Evolutionary conservation across 257 asterid species (phyloP).

Genomic region (Leonotis leonurus): DNA sequence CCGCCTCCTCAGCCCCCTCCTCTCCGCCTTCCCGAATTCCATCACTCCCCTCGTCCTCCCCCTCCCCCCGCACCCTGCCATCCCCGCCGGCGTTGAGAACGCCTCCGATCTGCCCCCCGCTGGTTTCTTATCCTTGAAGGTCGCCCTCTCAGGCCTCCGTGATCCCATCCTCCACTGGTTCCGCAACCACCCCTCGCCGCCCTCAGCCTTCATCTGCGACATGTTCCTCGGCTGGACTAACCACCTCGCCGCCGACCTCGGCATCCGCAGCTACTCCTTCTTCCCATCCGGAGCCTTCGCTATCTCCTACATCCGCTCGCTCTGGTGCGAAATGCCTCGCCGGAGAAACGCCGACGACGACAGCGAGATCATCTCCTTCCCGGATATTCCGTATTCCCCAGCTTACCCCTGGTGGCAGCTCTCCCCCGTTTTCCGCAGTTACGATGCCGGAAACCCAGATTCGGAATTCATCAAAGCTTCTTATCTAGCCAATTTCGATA

Average conservation of each 20-base stretch:
- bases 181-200: slow-evolving; percentile 56
- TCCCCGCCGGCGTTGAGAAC: slow-evolving; percentile 72
- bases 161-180: slow-evolving; percentile 51
- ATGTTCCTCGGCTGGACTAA: slow-evolving; percentile 67
- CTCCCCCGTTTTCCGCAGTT: slow-evolving; percentile 48
- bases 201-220: slow-evolving; percentile 58
- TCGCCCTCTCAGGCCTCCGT: slow-evolving; percentile 31
- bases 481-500: slow-evolving; percentile 21
- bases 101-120: slow-evolving; percentile 50
- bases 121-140: slow-evolving; percentile 44
- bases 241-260: slow-evolving; percentile 37
- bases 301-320: slow-evolving; percentile 22
- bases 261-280: slow-evolving; percentile 52
- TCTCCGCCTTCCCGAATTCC: slow-evolving; percentile 38
- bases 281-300: slow-evolving; percentile 66
- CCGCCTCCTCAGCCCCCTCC: slow-evolving; percentile 38
- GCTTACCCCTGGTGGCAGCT: slow-evolving; percentile 74
- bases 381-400: slow-evolving; percentile 44
- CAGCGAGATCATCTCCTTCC: slow-evolving; percentile 24
- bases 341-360: slow-evolving; percentile 16
- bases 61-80: slow-evolving; percentile 44
- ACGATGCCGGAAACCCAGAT: slow-evolving; percentile 28
- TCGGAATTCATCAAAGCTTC: slow-evolving; percentile 35
- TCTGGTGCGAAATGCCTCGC: slow-evolving; percentile 49
- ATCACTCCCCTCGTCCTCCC: slow-evolving; percentile 60